These are phyloP conservation scores for Bisporella sp. DNA, from an alignment of 2,329 filamentous ascomycete genomes.

Conservation along the genomic window DNA sequence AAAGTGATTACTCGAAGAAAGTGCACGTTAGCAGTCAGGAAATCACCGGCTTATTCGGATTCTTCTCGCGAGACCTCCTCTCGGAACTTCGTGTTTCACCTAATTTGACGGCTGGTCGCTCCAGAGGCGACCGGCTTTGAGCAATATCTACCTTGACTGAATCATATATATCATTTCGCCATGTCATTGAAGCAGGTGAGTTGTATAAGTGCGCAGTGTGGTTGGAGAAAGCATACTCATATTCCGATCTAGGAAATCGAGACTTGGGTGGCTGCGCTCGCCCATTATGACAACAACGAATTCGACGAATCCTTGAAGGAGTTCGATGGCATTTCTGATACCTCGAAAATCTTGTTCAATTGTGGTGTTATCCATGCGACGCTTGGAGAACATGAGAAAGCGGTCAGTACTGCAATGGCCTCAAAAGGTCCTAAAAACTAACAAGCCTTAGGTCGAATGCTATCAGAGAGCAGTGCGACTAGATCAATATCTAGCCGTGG, in stretches of 20 bases:
- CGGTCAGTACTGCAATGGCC: slow-evolving; percentile 52
- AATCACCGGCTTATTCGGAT: no score
- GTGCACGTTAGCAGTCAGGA: no score
- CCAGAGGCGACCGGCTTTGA: slow-evolving; percentile 11
- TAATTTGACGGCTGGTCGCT: slow-evolving; percentile 15
- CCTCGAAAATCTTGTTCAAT: slow-evolving; percentile 97
- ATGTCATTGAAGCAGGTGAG: slow-evolving; percentile 38
- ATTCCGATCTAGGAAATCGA: slow-evolving; percentile 72
- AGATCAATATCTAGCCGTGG: slow-evolving; percentile 93
- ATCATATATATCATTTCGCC: slow-evolving; percentile 1
- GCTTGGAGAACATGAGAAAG: slow-evolving; percentile 89
- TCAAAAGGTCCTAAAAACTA: slow-evolving; percentile 6
- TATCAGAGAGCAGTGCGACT: slow-evolving; percentile 87
- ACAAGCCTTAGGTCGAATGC: slow-evolving; percentile 69
- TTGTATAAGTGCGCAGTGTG: slow-evolving; percentile 2
- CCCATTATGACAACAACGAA: slow-evolving; percentile 92
- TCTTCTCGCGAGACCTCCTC: no score
- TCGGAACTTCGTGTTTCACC: not conserved
- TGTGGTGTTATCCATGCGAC: slow-evolving; percentile 97
- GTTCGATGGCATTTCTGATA: slow-evolving; percentile 85
- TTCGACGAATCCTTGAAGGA: slow-evolving; percentile 82
- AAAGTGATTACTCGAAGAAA: no score
- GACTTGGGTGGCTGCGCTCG: slow-evolving; percentile 90
- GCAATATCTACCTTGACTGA: slow-evolving; percentile 5
- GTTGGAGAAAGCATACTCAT: slow-evolving; percentile 5